Evolutionary conservation across 805 yeast genomes (phyloP).

Genomic region (Ogataea dorogensis): DNA sequence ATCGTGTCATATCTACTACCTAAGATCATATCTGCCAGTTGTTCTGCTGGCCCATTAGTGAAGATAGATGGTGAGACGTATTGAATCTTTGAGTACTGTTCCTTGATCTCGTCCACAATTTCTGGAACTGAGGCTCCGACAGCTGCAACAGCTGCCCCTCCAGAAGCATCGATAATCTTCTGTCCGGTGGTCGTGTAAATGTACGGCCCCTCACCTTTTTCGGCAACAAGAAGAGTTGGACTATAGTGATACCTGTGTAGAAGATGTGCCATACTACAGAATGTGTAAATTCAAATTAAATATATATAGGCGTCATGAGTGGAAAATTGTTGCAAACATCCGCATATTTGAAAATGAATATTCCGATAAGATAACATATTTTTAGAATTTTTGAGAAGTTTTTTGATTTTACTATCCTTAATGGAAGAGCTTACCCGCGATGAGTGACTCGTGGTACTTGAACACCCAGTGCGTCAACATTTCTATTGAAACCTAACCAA

Average conservation of each 20-base stretch:
- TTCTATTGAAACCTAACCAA: conserved; percentile 1
- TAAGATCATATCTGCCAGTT: conserved; percentile 2
- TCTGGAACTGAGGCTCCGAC: conserved; percentile 6
- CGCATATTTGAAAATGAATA: too few species aligned
- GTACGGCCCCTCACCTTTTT: conserved; percentile 2
- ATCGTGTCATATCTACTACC: conserved; percentile 1
- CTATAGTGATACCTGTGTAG: background rate
- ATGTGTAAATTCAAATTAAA: too few species aligned
- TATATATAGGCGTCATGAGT: too few species aligned
- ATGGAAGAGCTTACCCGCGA: too few species aligned
- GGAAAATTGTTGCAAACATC: background rate
- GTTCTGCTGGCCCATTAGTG: conserved; percentile 7
- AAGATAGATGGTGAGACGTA: conserved; percentile 7
- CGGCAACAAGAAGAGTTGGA: background rate
- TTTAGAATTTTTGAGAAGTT: too few species aligned
- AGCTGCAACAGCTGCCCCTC: conserved; percentile 10
- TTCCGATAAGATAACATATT: too few species aligned
- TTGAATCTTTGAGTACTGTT: conserved; percentile 1
- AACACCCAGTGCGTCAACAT: too few species aligned
- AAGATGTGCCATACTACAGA: background rate
- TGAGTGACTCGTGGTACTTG: too few species aligned
- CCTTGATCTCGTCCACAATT: conserved; percentile 4
- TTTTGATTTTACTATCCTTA: too few species aligned
- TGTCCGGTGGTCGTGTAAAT: conserved; percentile 2
- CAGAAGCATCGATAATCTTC: conserved; percentile 7